A percentile compares a stretch with the other conserved stretches of the same genome.
Evolutionary conservation across 179 eudicot species (phyloP).

Genomic region (Carnegiea gigantea): DNA sequence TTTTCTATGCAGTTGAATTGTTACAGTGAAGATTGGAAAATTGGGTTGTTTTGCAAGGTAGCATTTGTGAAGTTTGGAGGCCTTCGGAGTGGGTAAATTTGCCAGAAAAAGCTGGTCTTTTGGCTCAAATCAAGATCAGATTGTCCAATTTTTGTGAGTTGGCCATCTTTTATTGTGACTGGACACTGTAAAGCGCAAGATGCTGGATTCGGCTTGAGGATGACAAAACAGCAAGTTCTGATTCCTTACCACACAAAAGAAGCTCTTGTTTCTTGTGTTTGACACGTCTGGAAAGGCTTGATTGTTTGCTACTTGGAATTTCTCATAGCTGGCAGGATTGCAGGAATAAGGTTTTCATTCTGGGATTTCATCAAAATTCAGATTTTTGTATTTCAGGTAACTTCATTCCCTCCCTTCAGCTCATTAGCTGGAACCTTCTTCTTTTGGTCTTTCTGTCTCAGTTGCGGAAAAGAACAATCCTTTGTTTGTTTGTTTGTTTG

Average conservation of each 20-base stretch:
- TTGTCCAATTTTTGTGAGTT: slow-evolving; percentile 31
- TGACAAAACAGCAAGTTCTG: slow-evolving; percentile 29
- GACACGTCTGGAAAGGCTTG: slow-evolving; percentile 35
- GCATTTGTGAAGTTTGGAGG: slow-evolving; percentile 14
- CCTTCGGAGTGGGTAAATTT: slow-evolving; percentile 18
- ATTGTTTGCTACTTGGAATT: slow-evolving; percentile 19
- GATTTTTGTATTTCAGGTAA: slow-evolving; percentile 44
- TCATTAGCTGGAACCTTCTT: slow-evolving; percentile 1
- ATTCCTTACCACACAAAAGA: slow-evolving; percentile 39
- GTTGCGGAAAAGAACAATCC: slow-evolving; percentile 1
- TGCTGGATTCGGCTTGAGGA: slow-evolving; percentile 24
- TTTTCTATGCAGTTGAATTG: slow-evolving; percentile 4
- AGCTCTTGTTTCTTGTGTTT: slow-evolving; percentile 34
- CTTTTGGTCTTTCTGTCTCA: slow-evolving; percentile 5
- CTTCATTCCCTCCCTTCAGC: slow-evolving; percentile 13
- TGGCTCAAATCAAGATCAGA: slow-evolving; percentile 28
- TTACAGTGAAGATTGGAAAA: slow-evolving; percentile 20
- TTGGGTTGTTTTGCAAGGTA: slow-evolving; percentile 10
- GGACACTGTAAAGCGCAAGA: slow-evolving; percentile 18
- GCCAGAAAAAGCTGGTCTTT: slow-evolving; percentile 11
- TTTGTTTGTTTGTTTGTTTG: neutral
- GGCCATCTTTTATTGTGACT: slow-evolving; percentile 23
- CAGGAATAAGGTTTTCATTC: neutral
- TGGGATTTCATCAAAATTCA: slow-evolving; percentile 15
- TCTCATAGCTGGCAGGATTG: slow-evolving; percentile 21